A percentile compares a stretch with the other conserved stretches of the same genome.
phyloP scores from a whole-genome alignment of 2,329 filamentous ascomycete species.

The Beauveria pseudobassiana region DNA sequence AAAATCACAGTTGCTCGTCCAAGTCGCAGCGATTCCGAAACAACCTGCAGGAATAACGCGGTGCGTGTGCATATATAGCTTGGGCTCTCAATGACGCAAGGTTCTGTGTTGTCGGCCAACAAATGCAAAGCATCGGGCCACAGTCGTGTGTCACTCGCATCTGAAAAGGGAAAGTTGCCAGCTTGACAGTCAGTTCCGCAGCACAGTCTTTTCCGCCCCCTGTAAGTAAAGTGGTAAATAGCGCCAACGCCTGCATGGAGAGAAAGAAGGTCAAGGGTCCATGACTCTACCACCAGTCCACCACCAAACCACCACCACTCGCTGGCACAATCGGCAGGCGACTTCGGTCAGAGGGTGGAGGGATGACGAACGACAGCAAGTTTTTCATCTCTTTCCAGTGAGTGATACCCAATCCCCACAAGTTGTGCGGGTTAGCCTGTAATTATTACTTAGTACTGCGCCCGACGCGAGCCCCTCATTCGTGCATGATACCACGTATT shows the following conservation, averaged over 20 bases:
- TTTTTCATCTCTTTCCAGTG: neutral
- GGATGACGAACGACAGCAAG: conserved; percentile 5
- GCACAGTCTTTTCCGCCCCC: neutral
- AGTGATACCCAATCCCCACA: conserved; percentile 2
- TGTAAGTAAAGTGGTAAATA: neutral
- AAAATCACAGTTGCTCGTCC: neutral
- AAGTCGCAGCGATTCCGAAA: neutral
- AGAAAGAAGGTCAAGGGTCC: neutral
- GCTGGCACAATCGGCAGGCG: neutral
- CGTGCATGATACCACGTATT: neutral
- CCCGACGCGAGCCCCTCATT: neutral
- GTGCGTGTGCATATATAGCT: neutral
- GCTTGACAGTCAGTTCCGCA: neutral
- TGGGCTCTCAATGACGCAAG: neutral
- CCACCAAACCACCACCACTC: neutral
- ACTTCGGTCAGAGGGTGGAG: conserved; percentile 9
- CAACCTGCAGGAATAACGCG: neutral
- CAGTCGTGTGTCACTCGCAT: neutral
- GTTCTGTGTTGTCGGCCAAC: neutral
- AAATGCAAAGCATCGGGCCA: neutral
- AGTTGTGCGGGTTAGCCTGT: conserved; percentile 9
- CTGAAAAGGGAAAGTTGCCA: neutral
- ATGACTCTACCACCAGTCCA: neutral
- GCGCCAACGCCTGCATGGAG: neutral
- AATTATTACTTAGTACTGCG: neutral